Conservation (phyloP, 1,284 basidiomycete genomes). For the Phenoliferia sp. region DNA sequence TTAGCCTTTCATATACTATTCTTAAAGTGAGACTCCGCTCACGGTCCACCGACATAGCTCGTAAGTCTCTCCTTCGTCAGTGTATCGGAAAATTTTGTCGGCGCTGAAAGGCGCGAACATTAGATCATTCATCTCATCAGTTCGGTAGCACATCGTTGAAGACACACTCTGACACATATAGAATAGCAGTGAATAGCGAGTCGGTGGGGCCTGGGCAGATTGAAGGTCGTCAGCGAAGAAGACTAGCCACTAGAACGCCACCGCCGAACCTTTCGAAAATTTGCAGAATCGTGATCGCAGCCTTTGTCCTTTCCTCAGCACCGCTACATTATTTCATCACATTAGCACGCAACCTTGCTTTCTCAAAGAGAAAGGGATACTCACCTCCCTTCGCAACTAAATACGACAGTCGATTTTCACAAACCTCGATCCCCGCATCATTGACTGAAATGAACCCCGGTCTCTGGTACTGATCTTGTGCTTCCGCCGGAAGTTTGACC, state of each 20-base stretch:
- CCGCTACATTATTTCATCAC: constrained; percentile 50
- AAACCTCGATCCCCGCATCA: constrained; percentile 65
- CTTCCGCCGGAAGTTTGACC: constrained; percentile 77
- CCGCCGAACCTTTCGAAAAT: neutral
- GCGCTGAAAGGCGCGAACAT: neutral
- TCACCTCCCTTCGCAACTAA: constrained; percentile 60
- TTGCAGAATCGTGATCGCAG: constrained; percentile 68
- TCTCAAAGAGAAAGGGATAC: neutral
- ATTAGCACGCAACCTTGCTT: neutral
- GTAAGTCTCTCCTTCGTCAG: constrained; percentile 54
- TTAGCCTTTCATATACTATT: no score
- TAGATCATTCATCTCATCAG: neutral
- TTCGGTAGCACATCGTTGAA: neutral
- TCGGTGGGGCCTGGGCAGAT: constrained; percentile 13
- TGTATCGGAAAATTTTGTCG: constrained; percentile 38
- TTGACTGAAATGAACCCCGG: constrained; percentile 72
- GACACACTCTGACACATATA: constrained; percentile 62
- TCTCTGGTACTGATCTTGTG: constrained; percentile 61
- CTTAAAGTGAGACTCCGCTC: no score
- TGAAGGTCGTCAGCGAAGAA: neutral
- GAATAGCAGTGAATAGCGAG: constrained; percentile 60
- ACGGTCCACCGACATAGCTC: constrained; percentile 75
- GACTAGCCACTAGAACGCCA: no score
- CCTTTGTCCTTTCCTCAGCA: constrained; percentile 74
- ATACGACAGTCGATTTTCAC: constrained; percentile 61